Evolutionary conservation across 2,329 filamentous ascomycete genomes (phyloP), one percentile per base, ranked within the genome.

Genomic region (Huntiella omanensis): DNA sequence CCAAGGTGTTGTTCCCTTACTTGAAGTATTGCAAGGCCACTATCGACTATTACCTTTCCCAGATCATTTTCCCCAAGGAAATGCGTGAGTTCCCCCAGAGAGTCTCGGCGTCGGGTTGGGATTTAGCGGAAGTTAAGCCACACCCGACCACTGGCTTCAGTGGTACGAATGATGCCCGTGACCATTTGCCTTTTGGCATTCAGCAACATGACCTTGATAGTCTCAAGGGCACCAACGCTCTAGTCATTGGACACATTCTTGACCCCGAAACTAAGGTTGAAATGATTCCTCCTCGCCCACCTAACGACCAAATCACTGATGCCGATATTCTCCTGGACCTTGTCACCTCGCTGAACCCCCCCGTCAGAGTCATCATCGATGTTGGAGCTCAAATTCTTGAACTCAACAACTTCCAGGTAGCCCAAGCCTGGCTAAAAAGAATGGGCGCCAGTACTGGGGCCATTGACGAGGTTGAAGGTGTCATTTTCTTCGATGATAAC

Each of bases 351-450:
- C 57, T 71, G 39, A 38, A 61, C 0, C 59, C 61, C 0, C 55
- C 59, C 0, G 62, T 71, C 0, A 65, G 68, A 0, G 77, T 85
- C 0, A 68, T 86, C 1, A 62, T 86, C 0, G 80, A 86, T 51
- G 78, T 81, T 0, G 80, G 81, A 0, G 80, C 81, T 0, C 73
- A 79, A 42, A 70, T 86, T 4, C 56, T 86, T 0, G 79, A 85
- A 28, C 58, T 77, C 0, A 64, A 60, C 12, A 83, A 83, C 51
- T 2, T 59, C 0, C 58, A 68, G 2, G 63, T 83, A 3, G 71
- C 74, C 0, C 51, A 52, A 5, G 47, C 52, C 1, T 83, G 77
- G 77, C 54, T 83, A 1, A n/a, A 46, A 1, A 55, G 52, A 38
- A 50, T 52, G 0, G 19, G 51, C 0, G 6, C 22, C 7, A 28